phyloP scores from a whole-genome alignment of 305 asterid genomes.

The Ruellia speciosa region DNA sequence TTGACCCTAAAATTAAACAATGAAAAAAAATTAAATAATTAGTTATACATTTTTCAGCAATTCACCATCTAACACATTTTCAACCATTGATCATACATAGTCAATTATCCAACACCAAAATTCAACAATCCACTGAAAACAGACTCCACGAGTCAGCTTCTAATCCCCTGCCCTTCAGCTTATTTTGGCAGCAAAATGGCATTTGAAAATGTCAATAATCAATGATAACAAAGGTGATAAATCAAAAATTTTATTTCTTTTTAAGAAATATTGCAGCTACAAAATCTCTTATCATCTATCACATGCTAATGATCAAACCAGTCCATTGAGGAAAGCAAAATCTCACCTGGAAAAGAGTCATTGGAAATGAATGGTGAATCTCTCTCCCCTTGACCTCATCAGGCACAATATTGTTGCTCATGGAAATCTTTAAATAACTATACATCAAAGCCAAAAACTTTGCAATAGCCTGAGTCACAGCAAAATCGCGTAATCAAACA shows the following conservation, averaged over 20 bases:
- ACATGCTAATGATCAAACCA: conserved; percentile 4
- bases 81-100: too few relatives aligned
- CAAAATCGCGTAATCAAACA: neutral
- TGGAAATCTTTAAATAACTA: conserved; percentile 59
- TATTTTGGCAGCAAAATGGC: neutral
- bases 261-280: neutral
- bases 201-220: neutral
- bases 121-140: too few relatives aligned
- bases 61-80: too few relatives aligned
- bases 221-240: too few relatives aligned
- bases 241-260: too few relatives aligned
- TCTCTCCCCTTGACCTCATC: conserved; percentile 90
- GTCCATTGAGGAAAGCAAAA: conserved; percentile 13
- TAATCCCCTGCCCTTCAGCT: too few relatives aligned
- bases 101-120: too few relatives aligned
- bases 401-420: conserved; percentile 55
- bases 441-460: conserved; percentile 64
- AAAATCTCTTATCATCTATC: neutral
- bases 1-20: too few relatives aligned
- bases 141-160: too few relatives aligned
- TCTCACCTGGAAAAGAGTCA: conserved; percentile 74
- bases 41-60: too few relatives aligned
- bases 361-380: conserved; percentile 75
- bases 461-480: conserved; percentile 41
- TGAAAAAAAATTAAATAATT: too few relatives aligned